phyloP scores from a whole-genome alignment of 805 yeast species.

The Pichia manshurica region DNA sequence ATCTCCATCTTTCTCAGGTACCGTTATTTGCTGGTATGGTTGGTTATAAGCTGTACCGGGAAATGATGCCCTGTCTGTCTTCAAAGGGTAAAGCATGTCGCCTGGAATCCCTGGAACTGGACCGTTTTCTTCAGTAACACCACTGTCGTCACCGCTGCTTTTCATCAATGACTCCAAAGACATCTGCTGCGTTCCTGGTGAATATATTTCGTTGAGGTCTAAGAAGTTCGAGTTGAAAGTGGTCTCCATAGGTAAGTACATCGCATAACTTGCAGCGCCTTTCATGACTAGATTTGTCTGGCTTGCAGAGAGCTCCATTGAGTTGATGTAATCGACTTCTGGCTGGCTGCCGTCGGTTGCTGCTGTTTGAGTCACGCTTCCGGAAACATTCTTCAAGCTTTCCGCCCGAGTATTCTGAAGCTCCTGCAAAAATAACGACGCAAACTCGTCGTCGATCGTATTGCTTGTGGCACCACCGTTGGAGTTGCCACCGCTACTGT shows the following conservation, averaged over 20 bases:
- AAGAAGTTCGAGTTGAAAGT: conserved; percentile 5
- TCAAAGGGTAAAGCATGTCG: too few relatives aligned
- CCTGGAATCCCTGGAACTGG: too few relatives aligned
- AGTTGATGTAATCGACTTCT: conserved; percentile 7
- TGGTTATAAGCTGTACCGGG: too few relatives aligned
- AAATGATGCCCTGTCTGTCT: too few relatives aligned
- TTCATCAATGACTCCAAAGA: too few relatives aligned
- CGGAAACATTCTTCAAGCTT: not conserved
- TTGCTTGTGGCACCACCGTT: too few relatives aligned
- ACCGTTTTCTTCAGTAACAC: too few relatives aligned
- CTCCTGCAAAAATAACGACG: conserved; percentile 14
- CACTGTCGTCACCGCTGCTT: too few relatives aligned
- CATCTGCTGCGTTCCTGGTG: not conserved
- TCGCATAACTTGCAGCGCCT: conserved; percentile 8
- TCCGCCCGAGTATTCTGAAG: conserved; percentile 9
- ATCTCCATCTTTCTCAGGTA: too few relatives aligned
- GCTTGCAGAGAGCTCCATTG: not conserved
- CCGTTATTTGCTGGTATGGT: too few relatives aligned
- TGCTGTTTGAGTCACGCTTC: not conserved
- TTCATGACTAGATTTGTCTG: not conserved
- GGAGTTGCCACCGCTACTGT: too few relatives aligned
- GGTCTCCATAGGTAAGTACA: conserved; percentile 10
- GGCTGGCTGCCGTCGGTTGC: not conserved
- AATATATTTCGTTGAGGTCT: conserved; percentile 5
- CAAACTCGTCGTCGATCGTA: conserved; percentile 16